phyloP scores from a whole-genome alignment of 2,329 filamentous ascomycete species.

The Zasmidium angulare region DNA sequence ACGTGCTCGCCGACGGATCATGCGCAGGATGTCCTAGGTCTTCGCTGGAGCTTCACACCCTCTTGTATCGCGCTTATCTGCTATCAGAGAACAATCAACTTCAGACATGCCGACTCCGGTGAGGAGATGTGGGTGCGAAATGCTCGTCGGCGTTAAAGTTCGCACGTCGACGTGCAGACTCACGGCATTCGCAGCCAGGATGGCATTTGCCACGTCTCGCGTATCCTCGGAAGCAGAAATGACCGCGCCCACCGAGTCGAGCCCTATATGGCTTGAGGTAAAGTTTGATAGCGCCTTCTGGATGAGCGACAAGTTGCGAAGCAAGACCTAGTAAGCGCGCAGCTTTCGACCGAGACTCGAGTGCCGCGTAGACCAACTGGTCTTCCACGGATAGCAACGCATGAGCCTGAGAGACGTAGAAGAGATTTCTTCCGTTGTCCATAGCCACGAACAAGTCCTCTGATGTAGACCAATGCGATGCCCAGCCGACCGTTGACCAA shows the following conservation, averaged over 20 bases:
- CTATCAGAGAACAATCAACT: background rate
- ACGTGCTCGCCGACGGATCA: too few species aligned
- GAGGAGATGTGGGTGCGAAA: background rate
- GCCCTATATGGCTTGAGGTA: background rate
- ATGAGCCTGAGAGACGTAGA: background rate
- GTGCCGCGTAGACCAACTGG: background rate
- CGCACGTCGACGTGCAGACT: background rate
- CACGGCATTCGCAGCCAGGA: background rate
- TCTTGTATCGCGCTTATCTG: background rate
- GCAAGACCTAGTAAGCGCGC: background rate
- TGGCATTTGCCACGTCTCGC: background rate
- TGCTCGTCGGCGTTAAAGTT: background rate
- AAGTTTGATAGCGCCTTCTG: background rate
- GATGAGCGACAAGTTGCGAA: background rate
- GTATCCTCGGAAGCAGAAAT: background rate
- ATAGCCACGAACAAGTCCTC: background rate
- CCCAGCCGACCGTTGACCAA: background rate
- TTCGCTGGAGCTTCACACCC: background rate
- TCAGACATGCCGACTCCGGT: background rate
- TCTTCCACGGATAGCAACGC: background rate
- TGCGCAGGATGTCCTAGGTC: too few species aligned
- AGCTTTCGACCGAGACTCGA: background rate
- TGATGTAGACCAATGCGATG: background rate
- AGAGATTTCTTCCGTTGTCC: background rate
- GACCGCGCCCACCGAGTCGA: background rate